Base-by-base conservation (phyloP, 176 grass and related monocot genomes). In the Chrysopogon serrulatus region DNA sequence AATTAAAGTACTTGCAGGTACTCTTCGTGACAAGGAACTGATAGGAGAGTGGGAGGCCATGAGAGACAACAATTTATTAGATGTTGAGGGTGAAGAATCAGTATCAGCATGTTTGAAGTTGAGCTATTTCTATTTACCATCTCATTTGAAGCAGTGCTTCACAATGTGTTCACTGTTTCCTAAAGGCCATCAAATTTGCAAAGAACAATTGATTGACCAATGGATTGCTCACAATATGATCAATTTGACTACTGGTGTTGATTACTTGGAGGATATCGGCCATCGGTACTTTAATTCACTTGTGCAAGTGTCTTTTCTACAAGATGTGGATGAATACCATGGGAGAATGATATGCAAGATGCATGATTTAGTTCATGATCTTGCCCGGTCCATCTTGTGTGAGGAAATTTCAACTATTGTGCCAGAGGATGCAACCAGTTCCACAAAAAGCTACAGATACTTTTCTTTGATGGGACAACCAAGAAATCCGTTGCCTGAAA, bases 181-280 rank as follows among this genome's bases (percentile, higher is more conserved):
- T 0, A 85, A 86, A 76, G 68, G 76, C 14, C 41, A 77, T 4
- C n/a, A n/a, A n/a, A n/a, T n/a, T n/a, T n/a, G n/a, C n/a, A 90
- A 82, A 54, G 49, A 57, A 15, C 40, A 78, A 6, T 27, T 90
- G 47, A 90, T 90, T 81, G 45, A 51, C 21, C 88, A 42, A 14
- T 90, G 88, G 88, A 90, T 90, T 21, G 78, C 83, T 65, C 82
- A 86, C 49, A 70, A 72, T 40, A 68, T 85, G 26, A 53, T 89
- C 64, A 2, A n/a, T n/a, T n/a, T n/a, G n/a, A n/a, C n/a, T n/a
- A n/a, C 44, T 3, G 73, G 19, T 34, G 47, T 36, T 57, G 19
- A 57, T n/a, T 36, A 28, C 5, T 47, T 57, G 48, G 74, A 62
- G 0, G 17, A 62, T 42, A 42, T 0, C 62, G 74, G 36, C 3